A percentile compares a stretch with the other conserved stretches of the same genome.
Conservation (phyloP, 805 yeast species). For the Phaffomyces thermotolerans region DNA sequence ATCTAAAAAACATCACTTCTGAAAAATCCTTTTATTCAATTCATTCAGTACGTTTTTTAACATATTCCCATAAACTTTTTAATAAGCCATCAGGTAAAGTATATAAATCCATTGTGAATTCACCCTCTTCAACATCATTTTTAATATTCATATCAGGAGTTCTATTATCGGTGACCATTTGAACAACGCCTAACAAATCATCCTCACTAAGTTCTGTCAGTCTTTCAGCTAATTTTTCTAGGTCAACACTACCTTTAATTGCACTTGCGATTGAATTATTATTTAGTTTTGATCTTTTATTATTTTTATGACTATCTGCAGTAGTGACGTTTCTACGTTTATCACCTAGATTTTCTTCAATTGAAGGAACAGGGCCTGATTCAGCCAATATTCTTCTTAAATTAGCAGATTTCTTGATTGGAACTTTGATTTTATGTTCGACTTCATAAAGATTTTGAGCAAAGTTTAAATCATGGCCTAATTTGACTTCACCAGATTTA, state of each 20-base stretch:
- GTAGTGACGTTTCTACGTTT: constrained; percentile 29
- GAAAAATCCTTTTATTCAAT: too few relatives aligned
- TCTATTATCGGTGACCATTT: constrained; percentile 94
- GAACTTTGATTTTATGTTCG: constrained; percentile 73
- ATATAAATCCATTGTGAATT: constrained; percentile 91
- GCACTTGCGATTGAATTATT: constrained; percentile 33
- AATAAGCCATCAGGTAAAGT: constrained; percentile 87
- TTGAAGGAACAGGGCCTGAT: constrained; percentile 73
- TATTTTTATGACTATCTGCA: constrained; percentile 15
- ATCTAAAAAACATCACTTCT: too few relatives aligned
- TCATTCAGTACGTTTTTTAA: constrained; percentile 53
- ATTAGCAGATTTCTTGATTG: constrained; percentile 56
- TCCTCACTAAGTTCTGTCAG: constrained; percentile 85
- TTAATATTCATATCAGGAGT: constrained; percentile 93
- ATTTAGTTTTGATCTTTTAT: constrained; percentile 21
- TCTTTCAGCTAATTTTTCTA: constrained; percentile 86
- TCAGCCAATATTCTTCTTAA: constrained; percentile 68
- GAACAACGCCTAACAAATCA: constrained; percentile 89
- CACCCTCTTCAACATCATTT: constrained; percentile 94
- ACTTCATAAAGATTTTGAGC: constrained; percentile 64
- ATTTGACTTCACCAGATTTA: constrained; percentile 79
- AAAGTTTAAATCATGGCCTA: constrained; percentile 87
- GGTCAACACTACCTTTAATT: constrained; percentile 69
- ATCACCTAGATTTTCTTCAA: constrained; percentile 27
- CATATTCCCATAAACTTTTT: constrained; percentile 92